phyloP scores from a whole-genome alignment of 495 filamentous ascomycete species.

The Aspergillus biplanus region DNA sequence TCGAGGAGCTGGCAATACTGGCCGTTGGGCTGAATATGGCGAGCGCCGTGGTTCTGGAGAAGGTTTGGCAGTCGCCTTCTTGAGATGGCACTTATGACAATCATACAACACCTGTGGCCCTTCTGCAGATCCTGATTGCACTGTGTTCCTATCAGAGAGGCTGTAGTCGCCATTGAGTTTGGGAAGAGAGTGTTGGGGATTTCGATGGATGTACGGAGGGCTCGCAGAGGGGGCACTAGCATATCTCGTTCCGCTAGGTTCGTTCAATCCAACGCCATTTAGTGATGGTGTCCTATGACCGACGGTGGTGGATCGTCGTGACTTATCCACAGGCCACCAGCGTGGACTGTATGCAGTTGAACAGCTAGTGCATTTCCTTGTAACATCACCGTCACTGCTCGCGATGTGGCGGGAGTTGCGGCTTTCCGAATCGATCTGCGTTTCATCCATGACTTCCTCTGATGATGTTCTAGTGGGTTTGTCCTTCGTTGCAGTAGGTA shows the following conservation, averaged over 20 bases:
- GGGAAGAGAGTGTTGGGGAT: constrained; percentile 28
- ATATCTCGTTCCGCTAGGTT: constrained; percentile 17
- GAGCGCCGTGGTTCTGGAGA: constrained; percentile 43
- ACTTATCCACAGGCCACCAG: constrained; percentile 46
- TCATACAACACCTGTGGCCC: constrained; percentile 34
- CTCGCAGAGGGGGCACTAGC: constrained; percentile 25
- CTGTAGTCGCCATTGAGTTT: constrained; percentile 39
- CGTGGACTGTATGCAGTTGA: constrained; percentile 43
- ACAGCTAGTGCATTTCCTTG: constrained; percentile 45
- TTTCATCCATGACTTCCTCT: constrained; percentile 38
- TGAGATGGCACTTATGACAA: constrained; percentile 59
- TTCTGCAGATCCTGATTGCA: constrained; percentile 20
- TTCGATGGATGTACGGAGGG: constrained; percentile 34
- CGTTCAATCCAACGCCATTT: constrained; percentile 36
- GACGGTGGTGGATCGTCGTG: constrained; percentile 23
- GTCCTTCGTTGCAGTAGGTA: constrained; percentile 34
- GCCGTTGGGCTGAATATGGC: constrained; percentile 38
- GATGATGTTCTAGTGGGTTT: constrained; percentile 31
- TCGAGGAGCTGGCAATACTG: constrained; percentile 40
- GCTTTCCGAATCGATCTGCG: constrained; percentile 43
- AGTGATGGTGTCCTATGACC: constrained; percentile 35
- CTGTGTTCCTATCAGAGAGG: constrained; percentile 12
- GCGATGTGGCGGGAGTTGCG: constrained; percentile 22
- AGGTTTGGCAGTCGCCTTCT: constrained; percentile 39
- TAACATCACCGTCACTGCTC: constrained; percentile 25